A percentile compares a stretch with the other conserved stretches of the same genome.
phyloP scores from a whole-genome alignment of 2,329 filamentous ascomycete species.

The Fusarium pseudocircinatum region DNA sequence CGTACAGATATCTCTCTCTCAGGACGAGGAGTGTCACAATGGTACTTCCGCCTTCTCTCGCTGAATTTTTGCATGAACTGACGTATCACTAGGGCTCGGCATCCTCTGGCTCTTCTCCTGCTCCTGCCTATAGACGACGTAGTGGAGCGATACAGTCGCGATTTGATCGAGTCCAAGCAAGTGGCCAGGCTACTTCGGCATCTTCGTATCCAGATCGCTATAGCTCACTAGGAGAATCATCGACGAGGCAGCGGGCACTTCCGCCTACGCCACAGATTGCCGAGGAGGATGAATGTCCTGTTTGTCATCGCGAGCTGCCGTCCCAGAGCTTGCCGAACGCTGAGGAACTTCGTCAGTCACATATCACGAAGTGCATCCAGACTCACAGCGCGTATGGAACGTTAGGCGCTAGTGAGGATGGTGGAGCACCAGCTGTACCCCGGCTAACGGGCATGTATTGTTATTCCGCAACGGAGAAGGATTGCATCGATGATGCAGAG shows the following conservation, averaged over 20 bases:
- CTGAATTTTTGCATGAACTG: background rate
- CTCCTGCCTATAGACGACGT: slow-evolving; percentile 43
- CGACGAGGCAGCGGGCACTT: slow-evolving; percentile 51
- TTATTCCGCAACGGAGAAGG: slow-evolving; percentile 73
- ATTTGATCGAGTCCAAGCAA: slow-evolving; percentile 53
- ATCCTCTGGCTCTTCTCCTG: slow-evolving; percentile 38
- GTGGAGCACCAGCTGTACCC: slow-evolving; percentile 46
- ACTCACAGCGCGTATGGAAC: slow-evolving; percentile 62
- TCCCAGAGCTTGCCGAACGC: slow-evolving; percentile 62
- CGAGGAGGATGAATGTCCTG: slow-evolving; percentile 83
- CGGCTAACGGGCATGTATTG: slow-evolving; percentile 70
- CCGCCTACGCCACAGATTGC: slow-evolving; percentile 61
- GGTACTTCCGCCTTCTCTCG: slow-evolving; percentile 49
- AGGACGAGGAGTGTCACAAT: slow-evolving; percentile 60
- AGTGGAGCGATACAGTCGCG: slow-evolving; percentile 49
- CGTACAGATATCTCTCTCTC: slow-evolving; percentile 47
- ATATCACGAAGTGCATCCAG: slow-evolving; percentile 68
- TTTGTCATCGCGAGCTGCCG: slow-evolving; percentile 78
- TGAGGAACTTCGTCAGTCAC: slow-evolving; percentile 64
- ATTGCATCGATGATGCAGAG: slow-evolving; percentile 73
- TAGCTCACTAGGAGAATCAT: slow-evolving; percentile 47
- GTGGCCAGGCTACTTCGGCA: slow-evolving; percentile 47
- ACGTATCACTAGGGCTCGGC: slow-evolving; percentile 17
- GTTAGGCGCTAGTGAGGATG: slow-evolving; percentile 41
- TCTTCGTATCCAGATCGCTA: slow-evolving; percentile 47